Evolutionary conservation across 768 basidiomycete genomes (phyloP).

Genomic region (Hypholoma sublateritium): DNA sequence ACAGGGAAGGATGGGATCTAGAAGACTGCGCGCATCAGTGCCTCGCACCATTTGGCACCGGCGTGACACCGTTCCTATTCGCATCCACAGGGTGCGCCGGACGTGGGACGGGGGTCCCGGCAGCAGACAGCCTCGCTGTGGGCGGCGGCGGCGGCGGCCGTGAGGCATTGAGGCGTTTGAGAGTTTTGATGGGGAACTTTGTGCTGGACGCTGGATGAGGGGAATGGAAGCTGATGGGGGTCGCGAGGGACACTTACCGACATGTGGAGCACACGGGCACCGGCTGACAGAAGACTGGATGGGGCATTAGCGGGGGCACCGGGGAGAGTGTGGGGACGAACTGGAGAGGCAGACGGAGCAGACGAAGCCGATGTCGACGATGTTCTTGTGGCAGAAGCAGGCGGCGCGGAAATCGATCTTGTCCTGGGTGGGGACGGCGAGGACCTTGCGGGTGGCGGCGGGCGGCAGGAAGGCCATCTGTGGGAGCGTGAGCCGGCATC

Average conservation of each 20-base stretch:
- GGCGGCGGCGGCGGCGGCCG: conserved; percentile 33
- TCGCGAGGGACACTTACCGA: conserved; percentile 53
- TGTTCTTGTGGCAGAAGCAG: conserved; percentile 98
- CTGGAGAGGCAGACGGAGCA: conserved; percentile 99
- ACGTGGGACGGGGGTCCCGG: conserved; percentile 31
- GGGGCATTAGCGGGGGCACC: conserved; percentile 6
- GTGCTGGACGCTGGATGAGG: conserved; percentile 50
- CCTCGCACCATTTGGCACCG: conserved; percentile 22
- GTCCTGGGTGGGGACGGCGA: conserved; percentile 91
- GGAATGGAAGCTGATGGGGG: conserved; percentile 1
- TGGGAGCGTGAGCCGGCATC: conserved; percentile 11
- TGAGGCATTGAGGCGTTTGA: conserved; percentile 75
- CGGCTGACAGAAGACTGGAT: conserved; percentile 88
- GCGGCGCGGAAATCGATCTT: conserved; percentile 96
- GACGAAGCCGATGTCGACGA: conserved; percentile 95
- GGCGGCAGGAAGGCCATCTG: conserved; percentile 78
- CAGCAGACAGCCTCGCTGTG: conserved; percentile 25
- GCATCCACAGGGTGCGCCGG: conserved; percentile 13
- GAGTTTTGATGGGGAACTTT: conserved; percentile 92
- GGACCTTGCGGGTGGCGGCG: conserved; percentile 64
- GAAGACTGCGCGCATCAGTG: conserved; percentile 15
- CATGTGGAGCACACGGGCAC: conserved; percentile 94
- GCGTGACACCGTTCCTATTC: conserved; percentile 6
- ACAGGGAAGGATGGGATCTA: conserved; percentile 11
- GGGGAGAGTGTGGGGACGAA: conserved; percentile 36